Evolutionary conservation across 192 early-diverging fungal species (phyloP).

Genomic region (Backusella mclennaniae): DNA sequence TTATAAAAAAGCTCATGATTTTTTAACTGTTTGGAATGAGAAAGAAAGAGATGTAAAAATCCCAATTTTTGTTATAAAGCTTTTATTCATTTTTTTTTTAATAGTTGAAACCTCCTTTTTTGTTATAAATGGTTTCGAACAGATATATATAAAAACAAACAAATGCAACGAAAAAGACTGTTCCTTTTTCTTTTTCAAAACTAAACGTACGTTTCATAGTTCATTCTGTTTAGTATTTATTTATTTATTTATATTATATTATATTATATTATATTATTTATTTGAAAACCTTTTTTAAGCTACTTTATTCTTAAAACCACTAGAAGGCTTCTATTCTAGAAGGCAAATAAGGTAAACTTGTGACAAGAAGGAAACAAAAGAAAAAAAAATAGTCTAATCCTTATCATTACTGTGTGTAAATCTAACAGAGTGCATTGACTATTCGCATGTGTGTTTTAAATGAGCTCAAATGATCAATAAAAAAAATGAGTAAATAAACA

Average conservation of each 20-base stretch:
- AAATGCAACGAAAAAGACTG: background rate
- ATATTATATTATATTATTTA: background rate
- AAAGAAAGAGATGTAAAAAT: background rate
- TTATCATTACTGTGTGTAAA: background rate
- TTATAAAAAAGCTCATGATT: slow-evolving; percentile 2
- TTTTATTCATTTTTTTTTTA: background rate
- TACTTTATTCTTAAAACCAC: background rate
- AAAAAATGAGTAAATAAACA: background rate
- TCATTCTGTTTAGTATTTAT: background rate
- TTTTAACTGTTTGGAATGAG: background rate
- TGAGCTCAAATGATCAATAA: background rate
- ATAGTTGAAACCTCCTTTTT: background rate
- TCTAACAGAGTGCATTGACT: background rate
- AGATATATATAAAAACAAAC: background rate
- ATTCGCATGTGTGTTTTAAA: background rate
- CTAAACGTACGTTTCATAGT: background rate
- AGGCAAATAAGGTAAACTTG: background rate
- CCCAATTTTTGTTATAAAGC: background rate
- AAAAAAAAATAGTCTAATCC: background rate
- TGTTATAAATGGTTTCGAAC: background rate
- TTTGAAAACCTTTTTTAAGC: background rate
- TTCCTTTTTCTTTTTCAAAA: background rate
- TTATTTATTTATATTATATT: background rate
- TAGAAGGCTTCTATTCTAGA: background rate
- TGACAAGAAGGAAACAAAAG: background rate